phyloP scores from a whole-genome alignment of 2,329 filamentous ascomycete genomes.

The Parastagonospora avenae region DNA sequence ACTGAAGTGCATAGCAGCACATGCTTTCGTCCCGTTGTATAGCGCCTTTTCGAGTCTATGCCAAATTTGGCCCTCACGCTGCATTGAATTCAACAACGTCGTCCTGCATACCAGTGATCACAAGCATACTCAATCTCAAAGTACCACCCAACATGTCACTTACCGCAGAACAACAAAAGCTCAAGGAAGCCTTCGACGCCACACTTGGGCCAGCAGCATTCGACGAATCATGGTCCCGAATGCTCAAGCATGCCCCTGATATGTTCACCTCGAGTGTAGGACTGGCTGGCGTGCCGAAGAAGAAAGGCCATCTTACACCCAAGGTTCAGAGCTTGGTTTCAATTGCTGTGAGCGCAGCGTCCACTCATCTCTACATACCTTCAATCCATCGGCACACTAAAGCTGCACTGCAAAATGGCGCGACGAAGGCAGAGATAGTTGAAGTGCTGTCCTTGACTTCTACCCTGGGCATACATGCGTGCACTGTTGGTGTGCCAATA shows the following conservation, averaged over 20 bases:
- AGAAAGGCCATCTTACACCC: constrained; percentile 42
- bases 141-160: constrained; percentile 22
- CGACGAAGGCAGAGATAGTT: constrained; percentile 50
- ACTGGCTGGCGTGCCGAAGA: constrained; percentile 33
- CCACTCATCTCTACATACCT: constrained; percentile 53
- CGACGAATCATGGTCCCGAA: constrained; percentile 33
- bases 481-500: constrained; percentile 54
- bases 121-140: constrained; percentile 11
- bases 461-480: constrained; percentile 55
- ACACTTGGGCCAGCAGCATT: constrained; percentile 28
- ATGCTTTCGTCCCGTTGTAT: neutral
- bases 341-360: constrained; percentile 51
- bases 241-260: constrained; percentile 32
- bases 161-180: constrained; percentile 22
- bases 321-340: constrained; percentile 53
- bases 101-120: neutral
- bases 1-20: neutral
- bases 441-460: constrained; percentile 53
- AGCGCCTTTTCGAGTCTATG: neutral
- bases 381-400: constrained; percentile 50
- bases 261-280: constrained; percentile 38
- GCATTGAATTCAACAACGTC: neutral
- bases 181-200: constrained; percentile 30
- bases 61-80: neutral
- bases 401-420: constrained; percentile 49